These are phyloP conservation scores for Trypanosoma vivax DNA, from an alignment of 208 protist genomes.

Conservation along the genomic window DNA sequence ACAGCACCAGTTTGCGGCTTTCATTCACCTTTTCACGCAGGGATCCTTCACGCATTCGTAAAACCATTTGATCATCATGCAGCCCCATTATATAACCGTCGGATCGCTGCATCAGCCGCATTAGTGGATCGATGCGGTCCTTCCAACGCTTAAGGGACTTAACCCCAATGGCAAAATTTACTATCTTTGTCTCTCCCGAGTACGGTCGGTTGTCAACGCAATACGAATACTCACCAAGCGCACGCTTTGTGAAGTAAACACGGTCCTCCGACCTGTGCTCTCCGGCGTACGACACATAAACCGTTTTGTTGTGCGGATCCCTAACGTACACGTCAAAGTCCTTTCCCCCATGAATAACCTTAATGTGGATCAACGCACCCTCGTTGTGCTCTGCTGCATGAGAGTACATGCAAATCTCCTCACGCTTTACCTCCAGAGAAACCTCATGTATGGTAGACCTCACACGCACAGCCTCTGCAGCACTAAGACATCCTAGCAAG, in stretches of 20 bases:
- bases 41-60: conserved; percentile 52
- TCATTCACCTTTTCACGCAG: conserved; percentile 61
- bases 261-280: conserved; percentile 65
- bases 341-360: conserved; percentile 44
- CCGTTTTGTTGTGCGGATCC: conserved; percentile 38
- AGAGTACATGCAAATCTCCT: conserved; percentile 73
- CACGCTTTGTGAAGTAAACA: conserved; percentile 72
- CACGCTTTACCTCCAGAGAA: conserved; percentile 54
- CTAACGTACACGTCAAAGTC: conserved; percentile 77
- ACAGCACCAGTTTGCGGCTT: conserved; percentile 39
- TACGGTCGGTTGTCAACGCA: conserved; percentile 76
- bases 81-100: conserved; percentile 70
- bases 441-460: conserved; percentile 40
- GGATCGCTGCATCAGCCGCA: conserved; percentile 46
- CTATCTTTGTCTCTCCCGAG: conserved; percentile 36
- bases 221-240: conserved; percentile 56
- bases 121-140: conserved; percentile 66
- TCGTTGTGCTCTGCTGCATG: conserved; percentile 49
- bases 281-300: conserved; percentile 70
- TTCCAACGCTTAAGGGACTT: conserved; percentile 77
- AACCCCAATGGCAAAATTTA: conserved; percentile 65
- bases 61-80: conserved; percentile 73
- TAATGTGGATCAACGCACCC: conserved; percentile 65
- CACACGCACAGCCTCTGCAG: conserved; percentile 29
- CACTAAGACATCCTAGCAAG: background rate